phyloP scores from a whole-genome alignment of 805 yeast genomes.

The Blastobotrys muscicola region DNA sequence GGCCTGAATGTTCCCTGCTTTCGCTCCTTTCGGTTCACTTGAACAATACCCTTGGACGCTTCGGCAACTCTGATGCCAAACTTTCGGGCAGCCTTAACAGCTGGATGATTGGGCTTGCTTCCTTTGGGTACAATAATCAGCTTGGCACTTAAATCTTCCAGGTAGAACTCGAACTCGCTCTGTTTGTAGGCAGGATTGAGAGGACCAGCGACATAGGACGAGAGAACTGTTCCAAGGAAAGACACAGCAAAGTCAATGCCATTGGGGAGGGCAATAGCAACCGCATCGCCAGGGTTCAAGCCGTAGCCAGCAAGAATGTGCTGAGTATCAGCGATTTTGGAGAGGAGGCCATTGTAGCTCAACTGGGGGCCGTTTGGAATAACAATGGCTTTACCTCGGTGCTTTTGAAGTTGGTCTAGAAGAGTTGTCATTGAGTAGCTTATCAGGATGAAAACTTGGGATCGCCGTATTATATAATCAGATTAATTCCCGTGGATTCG shows the following conservation, averaged over 20 bases:
- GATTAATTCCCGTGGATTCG: too few relatives aligned
- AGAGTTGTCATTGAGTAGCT: slow-evolving; percentile 12
- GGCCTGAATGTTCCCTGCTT: slow-evolving; percentile 1
- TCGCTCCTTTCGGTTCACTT: slow-evolving; percentile 1
- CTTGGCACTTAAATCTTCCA: slow-evolving; percentile 48
- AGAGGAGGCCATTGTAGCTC: slow-evolving; percentile 36
- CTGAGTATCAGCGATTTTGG: slow-evolving; percentile 40
- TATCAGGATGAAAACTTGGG: too few relatives aligned
- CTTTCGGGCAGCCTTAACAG: slow-evolving; percentile 42
- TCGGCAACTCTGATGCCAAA: slow-evolving; percentile 44
- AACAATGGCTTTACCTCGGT: too few relatives aligned
- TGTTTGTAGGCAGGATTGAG: slow-evolving; percentile 54
- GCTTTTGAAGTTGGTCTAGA: slow-evolving; percentile 6
- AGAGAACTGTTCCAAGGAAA: slow-evolving; percentile 48
- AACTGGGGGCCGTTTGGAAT: slow-evolving; percentile 19
- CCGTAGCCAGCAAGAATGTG: slow-evolving; percentile 27
- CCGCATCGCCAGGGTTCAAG: slow-evolving; percentile 36
- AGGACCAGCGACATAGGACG: slow-evolving; percentile 57
- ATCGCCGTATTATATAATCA: too few relatives aligned
- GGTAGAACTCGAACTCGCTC: slow-evolving; percentile 53
- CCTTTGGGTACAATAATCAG: slow-evolving; percentile 53
- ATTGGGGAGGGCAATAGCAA: slow-evolving; percentile 56
- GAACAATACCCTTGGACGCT: slow-evolving; percentile 2
- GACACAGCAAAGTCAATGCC: slow-evolving; percentile 47
- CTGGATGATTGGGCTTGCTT: slow-evolving; percentile 33